A percentile compares a stretch with the other conserved stretches of the same genome.
phyloP scores from a whole-genome alignment of 2,329 filamentous ascomycete species.

The Arthrinium puccinioides region DNA sequence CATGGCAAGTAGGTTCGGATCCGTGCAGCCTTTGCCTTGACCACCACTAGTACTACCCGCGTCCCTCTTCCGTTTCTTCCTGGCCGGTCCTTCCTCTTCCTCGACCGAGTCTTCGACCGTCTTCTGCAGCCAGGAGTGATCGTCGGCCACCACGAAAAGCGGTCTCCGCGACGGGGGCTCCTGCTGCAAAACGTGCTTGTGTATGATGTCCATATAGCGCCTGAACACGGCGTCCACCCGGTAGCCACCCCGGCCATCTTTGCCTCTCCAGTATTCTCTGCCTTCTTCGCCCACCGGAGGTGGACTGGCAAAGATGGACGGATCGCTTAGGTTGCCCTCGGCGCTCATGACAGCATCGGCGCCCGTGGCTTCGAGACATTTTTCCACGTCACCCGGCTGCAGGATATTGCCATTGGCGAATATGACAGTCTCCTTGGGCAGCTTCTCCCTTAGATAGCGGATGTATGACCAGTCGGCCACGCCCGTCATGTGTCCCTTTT shows the following conservation, averaged over 20 bases:
- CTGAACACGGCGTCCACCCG: constrained; percentile 81
- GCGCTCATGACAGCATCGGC: constrained; percentile 94
- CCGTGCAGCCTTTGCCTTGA: constrained; percentile 34
- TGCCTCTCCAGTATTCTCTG: constrained; percentile 80
- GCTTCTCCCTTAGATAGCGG: constrained; percentile 69
- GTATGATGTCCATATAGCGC: constrained; percentile 85
- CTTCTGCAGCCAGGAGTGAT: constrained; percentile 33
- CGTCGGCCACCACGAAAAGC: constrained; percentile 62
- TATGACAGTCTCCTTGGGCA: constrained; percentile 82
- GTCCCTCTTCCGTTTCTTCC: constrained; percentile 30
- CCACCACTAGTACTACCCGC: constrained; percentile 31
- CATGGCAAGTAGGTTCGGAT: constrained; percentile 68
- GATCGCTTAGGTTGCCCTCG: constrained; percentile 90
- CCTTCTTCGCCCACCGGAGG: constrained; percentile 59
- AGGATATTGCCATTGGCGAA: constrained; percentile 97
- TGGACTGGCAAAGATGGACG: constrained; percentile 69
- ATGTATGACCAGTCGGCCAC: constrained; percentile 89
- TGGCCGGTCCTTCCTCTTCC: constrained; percentile 31
- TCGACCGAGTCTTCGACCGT: constrained; percentile 17
- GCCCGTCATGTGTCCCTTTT: constrained; percentile 93
- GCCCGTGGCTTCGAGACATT: constrained; percentile 74
- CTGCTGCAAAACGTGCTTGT: constrained; percentile 64
- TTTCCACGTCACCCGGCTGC: constrained; percentile 67
- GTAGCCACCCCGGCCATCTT: constrained; percentile 74
- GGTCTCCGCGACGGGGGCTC: constrained; percentile 61